Evolutionary conservation across 495 filamentous ascomycete species (phyloP).

Genomic region (Baudoinia panamericana): DNA sequence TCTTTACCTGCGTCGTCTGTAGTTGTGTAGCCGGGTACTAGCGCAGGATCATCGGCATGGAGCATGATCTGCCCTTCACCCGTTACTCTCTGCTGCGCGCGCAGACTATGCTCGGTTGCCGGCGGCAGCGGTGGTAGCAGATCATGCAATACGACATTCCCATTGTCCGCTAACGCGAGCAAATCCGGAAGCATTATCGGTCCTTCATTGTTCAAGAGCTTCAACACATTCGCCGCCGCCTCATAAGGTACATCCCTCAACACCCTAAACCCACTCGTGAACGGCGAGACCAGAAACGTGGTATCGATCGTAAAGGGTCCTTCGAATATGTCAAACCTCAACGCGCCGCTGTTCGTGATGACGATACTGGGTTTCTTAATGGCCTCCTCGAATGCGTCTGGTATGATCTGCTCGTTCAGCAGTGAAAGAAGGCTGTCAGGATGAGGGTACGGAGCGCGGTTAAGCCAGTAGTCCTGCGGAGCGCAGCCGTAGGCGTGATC

Average conservation of each 20-base stretch:
- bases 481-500: conserved; percentile 71
- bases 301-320: conserved; percentile 80
- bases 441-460: conserved; percentile 54
- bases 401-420: conserved; percentile 62
- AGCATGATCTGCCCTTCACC: conserved; percentile 4
- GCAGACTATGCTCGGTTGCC: neutral
- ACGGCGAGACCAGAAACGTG: conserved; percentile 75
- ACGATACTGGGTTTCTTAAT: conserved; percentile 45
- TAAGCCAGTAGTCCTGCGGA: conserved; percentile 69
- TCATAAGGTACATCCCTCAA: conserved; percentile 66
- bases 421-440: conserved; percentile 64
- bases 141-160: neutral
- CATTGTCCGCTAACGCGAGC: neutral
- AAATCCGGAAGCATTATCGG: conserved; percentile 36
- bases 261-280: conserved; percentile 66
- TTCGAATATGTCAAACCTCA: conserved; percentile 91
- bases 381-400: conserved; percentile 35
- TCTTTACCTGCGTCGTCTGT: conserved; percentile 69
- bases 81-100: neutral
- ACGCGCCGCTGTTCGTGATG: conserved; percentile 75
- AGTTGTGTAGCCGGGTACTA: conserved; percentile 83
- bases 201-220: conserved; percentile 59
- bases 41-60: conserved; percentile 26
- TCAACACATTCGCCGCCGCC: conserved; percentile 54
- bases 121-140: conserved; percentile 10